phyloP scores from a whole-genome alignment of 2,329 filamentous ascomycete genomes.

The Emmonsia crescens region DNA sequence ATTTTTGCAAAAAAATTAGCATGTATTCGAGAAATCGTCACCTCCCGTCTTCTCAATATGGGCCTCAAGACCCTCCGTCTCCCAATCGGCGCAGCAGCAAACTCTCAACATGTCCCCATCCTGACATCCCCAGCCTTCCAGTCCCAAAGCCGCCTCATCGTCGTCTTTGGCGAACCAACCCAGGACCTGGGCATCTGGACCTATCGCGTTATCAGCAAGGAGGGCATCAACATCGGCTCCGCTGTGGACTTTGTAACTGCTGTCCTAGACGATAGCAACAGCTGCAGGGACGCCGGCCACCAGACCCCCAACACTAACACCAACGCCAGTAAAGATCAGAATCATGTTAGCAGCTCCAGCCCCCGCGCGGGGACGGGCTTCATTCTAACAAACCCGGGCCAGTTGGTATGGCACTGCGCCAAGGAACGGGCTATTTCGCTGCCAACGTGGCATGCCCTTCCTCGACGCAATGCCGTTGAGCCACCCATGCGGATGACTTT shows the following conservation, averaged over 20 bases:
- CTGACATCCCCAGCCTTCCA: slow-evolving; percentile 50
- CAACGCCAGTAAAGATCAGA: not conserved
- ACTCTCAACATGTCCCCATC: slow-evolving; percentile 56
- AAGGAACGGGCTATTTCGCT: slow-evolving; percentile 50
- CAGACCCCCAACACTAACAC: not conserved
- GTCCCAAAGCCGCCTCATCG: slow-evolving; percentile 51
- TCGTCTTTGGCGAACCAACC: slow-evolving; percentile 61
- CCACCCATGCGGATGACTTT: slow-evolving; percentile 39
- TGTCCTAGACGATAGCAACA: slow-evolving; percentile 25
- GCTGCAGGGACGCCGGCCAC: slow-evolving; percentile 23
- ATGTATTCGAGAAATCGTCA: slow-evolving; percentile 51
- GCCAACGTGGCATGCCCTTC: slow-evolving; percentile 46
- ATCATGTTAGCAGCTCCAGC: not conserved
- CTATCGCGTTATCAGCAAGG: slow-evolving; percentile 52
- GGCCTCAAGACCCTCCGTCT: slow-evolving; percentile 52
- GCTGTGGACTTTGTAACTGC: slow-evolving; percentile 51
- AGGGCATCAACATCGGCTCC: slow-evolving; percentile 61
- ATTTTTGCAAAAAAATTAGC: slow-evolving; percentile 32
- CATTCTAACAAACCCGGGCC: slow-evolving; percentile 66
- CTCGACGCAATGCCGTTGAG: slow-evolving; percentile 54
- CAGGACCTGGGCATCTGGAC: slow-evolving; percentile 69
- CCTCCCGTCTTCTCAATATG: slow-evolving; percentile 49
- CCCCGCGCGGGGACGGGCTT: slow-evolving; percentile 41
- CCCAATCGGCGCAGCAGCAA: slow-evolving; percentile 42
- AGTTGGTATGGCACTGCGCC: slow-evolving; percentile 64